Conservation (phyloP, 768 basidiomycete species). For the Termitomyces sp. region DNA sequence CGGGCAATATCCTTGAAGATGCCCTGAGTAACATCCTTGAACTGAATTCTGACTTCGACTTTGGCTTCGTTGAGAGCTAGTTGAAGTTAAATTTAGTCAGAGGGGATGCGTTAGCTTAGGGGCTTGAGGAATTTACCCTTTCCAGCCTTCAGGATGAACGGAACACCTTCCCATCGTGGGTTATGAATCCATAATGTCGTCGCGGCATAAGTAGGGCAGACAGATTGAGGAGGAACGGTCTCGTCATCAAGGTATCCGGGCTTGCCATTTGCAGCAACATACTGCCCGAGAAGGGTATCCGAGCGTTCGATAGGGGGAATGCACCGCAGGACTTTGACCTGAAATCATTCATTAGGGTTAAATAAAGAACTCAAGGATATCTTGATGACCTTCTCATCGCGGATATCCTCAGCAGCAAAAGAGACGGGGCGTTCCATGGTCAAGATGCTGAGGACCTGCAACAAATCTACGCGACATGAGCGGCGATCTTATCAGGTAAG, state of each 20-base stretch:
- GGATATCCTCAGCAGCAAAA: constrained; percentile 95
- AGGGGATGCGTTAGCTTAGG: background rate
- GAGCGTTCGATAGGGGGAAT: constrained; percentile 77
- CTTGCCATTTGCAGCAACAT: constrained; percentile 83
- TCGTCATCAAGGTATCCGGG: constrained; percentile 99
- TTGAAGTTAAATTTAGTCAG: constrained; percentile 9
- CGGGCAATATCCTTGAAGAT: constrained; percentile 96
- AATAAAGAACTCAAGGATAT: constrained; percentile 1
- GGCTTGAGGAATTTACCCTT: constrained; percentile 60
- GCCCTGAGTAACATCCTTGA: constrained; percentile 94
- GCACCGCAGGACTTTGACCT: constrained; percentile 95
- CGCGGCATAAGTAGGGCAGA: constrained; percentile 94
- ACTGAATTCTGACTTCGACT: constrained; percentile 96
- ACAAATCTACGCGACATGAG: constrained; percentile 57
- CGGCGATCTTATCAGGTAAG: constrained; percentile 10
- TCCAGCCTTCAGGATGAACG: constrained; percentile 97
- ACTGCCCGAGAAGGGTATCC: constrained; percentile 93
- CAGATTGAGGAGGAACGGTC: constrained; percentile 88
- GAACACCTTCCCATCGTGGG: constrained; percentile 97
- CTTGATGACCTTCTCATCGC: constrained; percentile 86
- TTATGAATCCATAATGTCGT: constrained; percentile 90
- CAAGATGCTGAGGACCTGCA: constrained; percentile 92
- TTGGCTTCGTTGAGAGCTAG: constrained; percentile 96
- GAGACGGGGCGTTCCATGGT: constrained; percentile 99
- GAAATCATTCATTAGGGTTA: constrained; percentile 5